Evolutionary conservation across 495 filamentous ascomycete genomes (phyloP), one percentile per base, ranked within the genome.

Genomic region (Alectoria sarmentosa): DNA sequence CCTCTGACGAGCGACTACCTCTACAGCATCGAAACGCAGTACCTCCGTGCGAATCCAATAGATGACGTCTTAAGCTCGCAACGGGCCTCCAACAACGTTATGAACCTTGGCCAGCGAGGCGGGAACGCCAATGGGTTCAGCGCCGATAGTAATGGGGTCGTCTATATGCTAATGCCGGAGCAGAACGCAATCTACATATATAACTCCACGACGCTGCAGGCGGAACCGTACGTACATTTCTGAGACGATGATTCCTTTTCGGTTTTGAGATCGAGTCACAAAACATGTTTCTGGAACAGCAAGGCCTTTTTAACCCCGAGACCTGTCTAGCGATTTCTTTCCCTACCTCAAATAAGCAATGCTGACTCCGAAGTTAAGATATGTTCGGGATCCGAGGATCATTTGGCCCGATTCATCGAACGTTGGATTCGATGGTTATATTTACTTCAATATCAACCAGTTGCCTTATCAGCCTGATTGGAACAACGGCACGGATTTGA

Each of bases 371-470:
- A n/a, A n/a, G n/a, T n/a, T 67, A 17, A 63, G 63, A 0, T 78
- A 74, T 60, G 70, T 78, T 2, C 62, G 74, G 28, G 76, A 79
- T 64, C 75, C 77, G 54, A 67, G 76, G 26, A 77, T 78, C 38
- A 66, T 75, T 21, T 80, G 75, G 78, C 71, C 72, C 0, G 78
- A 80, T 61, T 75, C 69, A 56, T 65, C 72, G 34, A 73, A 71
- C 34, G 69, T 76, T 4, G 70, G 69, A 0, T 72, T 64, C 23
- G 77, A 78, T 65, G 76, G 76, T 5, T 78, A 78, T 52, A 39
- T 77, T 21, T 78, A 80, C 64, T 70, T 76, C 57, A 78, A 74
- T 34, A 72, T 77, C 37, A 80, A 80, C 61, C 77, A 79, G 64
- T 65, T 79, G 55, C 69, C 65, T 2, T 74, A 71, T 65, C 72